Conservation (phyloP, 1,284 basidiomycete genomes). For the Heterobasidion annosum region DNA sequence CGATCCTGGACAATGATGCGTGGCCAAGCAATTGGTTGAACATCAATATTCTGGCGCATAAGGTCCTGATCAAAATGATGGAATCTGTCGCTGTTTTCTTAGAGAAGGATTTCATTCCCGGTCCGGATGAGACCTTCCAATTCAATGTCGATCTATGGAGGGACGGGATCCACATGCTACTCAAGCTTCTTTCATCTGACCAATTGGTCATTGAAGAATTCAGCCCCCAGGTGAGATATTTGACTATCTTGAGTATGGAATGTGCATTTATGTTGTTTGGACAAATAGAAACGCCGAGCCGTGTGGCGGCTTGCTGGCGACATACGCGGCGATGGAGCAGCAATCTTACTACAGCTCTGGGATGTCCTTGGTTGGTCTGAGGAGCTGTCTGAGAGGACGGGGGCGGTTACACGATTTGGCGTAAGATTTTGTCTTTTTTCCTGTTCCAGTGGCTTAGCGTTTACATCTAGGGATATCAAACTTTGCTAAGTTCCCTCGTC, state of each 20-base stretch:
- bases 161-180: slow-evolving; percentile 73
- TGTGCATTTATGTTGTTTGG: slow-evolving; percentile 6
- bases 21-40: slow-evolving; percentile 93
- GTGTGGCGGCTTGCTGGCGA: slow-evolving; percentile 96
- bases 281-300: slow-evolving; percentile 75
- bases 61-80: slow-evolving; percentile 83
- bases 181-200: slow-evolving; percentile 82
- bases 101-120: slow-evolving; percentile 77
- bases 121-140: slow-evolving; percentile 45
- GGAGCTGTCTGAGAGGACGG: slow-evolving; percentile 36
- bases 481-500: slow-evolving; percentile 78
- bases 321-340: slow-evolving; percentile 86
- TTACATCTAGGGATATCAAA: slow-evolving; percentile 64
- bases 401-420: slow-evolving; percentile 47
- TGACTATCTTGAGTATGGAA: background rate
- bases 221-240: slow-evolving; percentile 67
- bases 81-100: slow-evolving; percentile 75
- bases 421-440: slow-evolving; percentile 30
- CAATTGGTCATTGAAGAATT: slow-evolving; percentile 93
- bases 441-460: background rate
- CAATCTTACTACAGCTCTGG: slow-evolving; percentile 82
- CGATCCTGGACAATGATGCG: slow-evolving; percentile 82
- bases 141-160: slow-evolving; percentile 83
- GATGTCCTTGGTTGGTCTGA: slow-evolving; percentile 78
- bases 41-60: slow-evolving; percentile 84